These are phyloP conservation scores for Boletus reticulatus DNA, from an alignment of 768 basidiomycete species.

Conservation along the genomic window DNA sequence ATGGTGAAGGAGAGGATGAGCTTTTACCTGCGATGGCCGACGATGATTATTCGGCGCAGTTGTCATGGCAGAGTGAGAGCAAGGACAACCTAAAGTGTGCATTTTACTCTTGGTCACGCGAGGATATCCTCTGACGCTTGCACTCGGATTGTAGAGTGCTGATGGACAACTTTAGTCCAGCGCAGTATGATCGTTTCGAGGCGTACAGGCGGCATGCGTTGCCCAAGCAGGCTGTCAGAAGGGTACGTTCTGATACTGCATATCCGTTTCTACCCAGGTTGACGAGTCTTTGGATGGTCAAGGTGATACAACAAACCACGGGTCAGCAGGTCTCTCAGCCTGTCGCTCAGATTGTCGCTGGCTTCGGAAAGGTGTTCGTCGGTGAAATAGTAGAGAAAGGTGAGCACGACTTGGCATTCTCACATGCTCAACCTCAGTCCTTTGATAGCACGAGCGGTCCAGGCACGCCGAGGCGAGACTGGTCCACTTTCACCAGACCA, in stretches of 20 bases:
- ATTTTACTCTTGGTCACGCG: background rate
- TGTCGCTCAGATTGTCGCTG: conserved; percentile 86
- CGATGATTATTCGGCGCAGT: conserved; percentile 82
- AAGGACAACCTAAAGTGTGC: conserved; percentile 82
- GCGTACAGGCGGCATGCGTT: conserved; percentile 82
- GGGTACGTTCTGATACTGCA: conserved; percentile 41
- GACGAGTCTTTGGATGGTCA: background rate
- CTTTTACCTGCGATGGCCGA: conserved; percentile 83
- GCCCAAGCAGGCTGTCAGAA: conserved; percentile 79
- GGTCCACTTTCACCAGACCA: conserved; percentile 88
- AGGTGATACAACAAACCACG: conserved; percentile 83
- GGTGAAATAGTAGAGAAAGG: conserved; percentile 92
- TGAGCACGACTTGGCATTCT: conserved; percentile 19
- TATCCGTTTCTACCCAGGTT: background rate
- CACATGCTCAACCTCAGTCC: background rate
- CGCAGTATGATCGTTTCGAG: conserved; percentile 87
- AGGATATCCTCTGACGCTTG: background rate
- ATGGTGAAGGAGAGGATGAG: conserved; percentile 79
- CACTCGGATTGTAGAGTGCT: conserved; percentile 54
- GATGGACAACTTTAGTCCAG: conserved; percentile 83
- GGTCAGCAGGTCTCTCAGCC: conserved; percentile 84
- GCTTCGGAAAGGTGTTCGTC: conserved; percentile 89
- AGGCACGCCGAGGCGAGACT: conserved; percentile 64
- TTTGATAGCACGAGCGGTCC: conserved; percentile 67
- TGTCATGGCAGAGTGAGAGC: conserved; percentile 83